Base-by-base conservation (phyloP, 139 green algal genomes). In the Chlorella sp. region DNA sequence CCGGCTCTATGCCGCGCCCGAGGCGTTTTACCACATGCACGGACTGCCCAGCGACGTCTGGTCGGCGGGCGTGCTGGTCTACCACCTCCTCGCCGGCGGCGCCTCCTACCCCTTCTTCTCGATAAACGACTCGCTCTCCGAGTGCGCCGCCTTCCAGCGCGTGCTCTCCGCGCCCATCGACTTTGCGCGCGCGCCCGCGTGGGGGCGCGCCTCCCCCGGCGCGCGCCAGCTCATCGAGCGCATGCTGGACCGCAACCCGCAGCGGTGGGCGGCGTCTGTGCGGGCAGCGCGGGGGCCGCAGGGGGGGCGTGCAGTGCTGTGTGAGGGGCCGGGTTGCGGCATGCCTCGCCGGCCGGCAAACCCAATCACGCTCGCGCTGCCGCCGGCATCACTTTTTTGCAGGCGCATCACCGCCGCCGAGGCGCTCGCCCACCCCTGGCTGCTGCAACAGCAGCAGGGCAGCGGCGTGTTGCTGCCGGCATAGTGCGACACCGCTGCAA, bases 211-310 rank as follows among this genome's bases (percentile, higher is more conserved):
- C 14, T 29, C 41, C 5, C 64, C 64, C n/a, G 42, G 41, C 64
- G 64, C 64, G 5, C 3, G 40, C 3, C 42, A 41, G 11, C 64
- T 71, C n/a, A n/a, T 71, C 14, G 31, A 9, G 15, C 29, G 64
- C 41, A 71, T 71, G 64, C 64, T 71, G 64, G 64, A 71, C n/a
- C 41, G 64, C n/a, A 29, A 71, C 42, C 41, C 42, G 42, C 53
- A 42, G 42, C 40, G 42, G 64, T 63, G 56, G n/a, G 56, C 8
- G 4, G 3, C 35, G 53, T 36, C 11, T 31, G 11, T 9, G 35
- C 15, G 53, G 25, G 4, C 4, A 9, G 35, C 51, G 5, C 11
- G 51, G 23, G 51, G 51, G 51, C 11, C 2, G 51, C 5, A 5
- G 51, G 51, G 51, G 25, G 11, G 51, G 29, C 25, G n/a, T 5